Conservation (phyloP, 805 yeast species). For the Schwanniomyces polymorphus region DNA sequence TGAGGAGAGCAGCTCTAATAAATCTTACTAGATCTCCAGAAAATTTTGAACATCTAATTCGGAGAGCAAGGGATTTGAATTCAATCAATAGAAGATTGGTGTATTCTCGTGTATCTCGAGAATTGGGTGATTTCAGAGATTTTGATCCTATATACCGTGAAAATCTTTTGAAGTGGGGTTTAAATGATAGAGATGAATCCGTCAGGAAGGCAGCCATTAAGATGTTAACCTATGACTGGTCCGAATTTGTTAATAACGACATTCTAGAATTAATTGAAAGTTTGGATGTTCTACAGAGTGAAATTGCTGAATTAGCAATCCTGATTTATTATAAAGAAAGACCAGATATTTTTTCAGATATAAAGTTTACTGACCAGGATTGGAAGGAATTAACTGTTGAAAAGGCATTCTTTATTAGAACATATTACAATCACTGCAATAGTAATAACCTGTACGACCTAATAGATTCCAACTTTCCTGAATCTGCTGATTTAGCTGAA, state of each 20-base stretch:
- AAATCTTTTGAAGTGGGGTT: slow-evolving; percentile 75
- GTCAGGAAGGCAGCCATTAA: slow-evolving; percentile 73
- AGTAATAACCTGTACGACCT: slow-evolving; percentile 51
- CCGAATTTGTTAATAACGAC: slow-evolving; percentile 65
- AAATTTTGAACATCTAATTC: slow-evolving; percentile 62
- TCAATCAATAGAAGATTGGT: slow-evolving; percentile 70
- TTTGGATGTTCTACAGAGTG: slow-evolving; percentile 67
- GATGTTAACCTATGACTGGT: slow-evolving; percentile 74
- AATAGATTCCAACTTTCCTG: slow-evolving; percentile 75
- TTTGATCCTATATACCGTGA: slow-evolving; percentile 61
- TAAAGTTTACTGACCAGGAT: slow-evolving; percentile 61
- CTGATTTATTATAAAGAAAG: slow-evolving; percentile 59
- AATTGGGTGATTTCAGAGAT: slow-evolving; percentile 58
- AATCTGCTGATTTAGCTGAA: slow-evolving; percentile 67
- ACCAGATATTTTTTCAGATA: slow-evolving; percentile 58
- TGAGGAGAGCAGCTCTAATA: slow-evolving; percentile 78
- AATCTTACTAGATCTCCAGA: slow-evolving; percentile 57
- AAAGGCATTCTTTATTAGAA: slow-evolving; percentile 67
- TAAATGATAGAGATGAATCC: slow-evolving; percentile 76
- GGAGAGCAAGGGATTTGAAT: slow-evolving; percentile 81
- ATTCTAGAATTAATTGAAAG: slow-evolving; percentile 69
- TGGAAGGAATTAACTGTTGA: slow-evolving; percentile 77
- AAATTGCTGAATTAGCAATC: slow-evolving; percentile 68
- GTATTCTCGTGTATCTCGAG: slow-evolving; percentile 65
- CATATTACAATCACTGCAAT: slow-evolving; percentile 64